Conservation (phyloP, 352 stramenopile genomes). For the Globisporangium okanoganense region DNA sequence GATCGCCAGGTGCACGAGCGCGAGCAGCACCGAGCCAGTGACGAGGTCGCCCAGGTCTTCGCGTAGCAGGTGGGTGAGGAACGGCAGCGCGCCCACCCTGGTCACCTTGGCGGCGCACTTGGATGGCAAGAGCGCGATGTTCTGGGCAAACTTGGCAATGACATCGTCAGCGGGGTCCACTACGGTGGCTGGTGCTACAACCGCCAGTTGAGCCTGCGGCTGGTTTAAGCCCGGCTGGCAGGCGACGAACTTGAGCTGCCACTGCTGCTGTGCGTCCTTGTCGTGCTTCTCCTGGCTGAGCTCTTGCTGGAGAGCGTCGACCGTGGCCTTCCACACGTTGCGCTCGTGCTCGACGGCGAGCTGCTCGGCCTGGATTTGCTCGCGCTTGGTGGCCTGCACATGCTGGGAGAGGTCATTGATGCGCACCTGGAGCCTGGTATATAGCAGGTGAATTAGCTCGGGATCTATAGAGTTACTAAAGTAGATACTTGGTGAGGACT, state of each 20-base stretch:
- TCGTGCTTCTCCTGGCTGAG: slow-evolving; percentile 63
- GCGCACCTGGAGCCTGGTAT: slow-evolving; percentile 48
- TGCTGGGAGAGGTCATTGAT: slow-evolving; percentile 48
- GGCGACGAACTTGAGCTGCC: slow-evolving; percentile 44
- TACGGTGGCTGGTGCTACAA: not conserved
- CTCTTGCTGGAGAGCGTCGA: slow-evolving; percentile 38
- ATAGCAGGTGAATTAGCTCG: too few relatives aligned
- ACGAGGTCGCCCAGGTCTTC: slow-evolving; percentile 57
- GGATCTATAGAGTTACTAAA: not conserved
- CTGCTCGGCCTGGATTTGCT: slow-evolving; percentile 56
- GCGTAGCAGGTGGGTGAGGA: slow-evolving; percentile 51
- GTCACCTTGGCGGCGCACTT: slow-evolving; percentile 35
- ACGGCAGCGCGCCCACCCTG: slow-evolving; percentile 54
- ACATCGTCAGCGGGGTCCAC: slow-evolving; percentile 47
- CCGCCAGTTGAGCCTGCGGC: slow-evolving; percentile 4
- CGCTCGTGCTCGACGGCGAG: slow-evolving; percentile 45
- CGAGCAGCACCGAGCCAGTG: slow-evolving; percentile 62
- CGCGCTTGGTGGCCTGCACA: slow-evolving; percentile 54
- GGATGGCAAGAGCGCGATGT: slow-evolving; percentile 57
- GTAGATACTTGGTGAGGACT: not conserved
- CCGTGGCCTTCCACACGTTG: slow-evolving; percentile 29
- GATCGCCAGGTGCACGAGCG: slow-evolving; percentile 62
- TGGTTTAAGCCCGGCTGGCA: not conserved
- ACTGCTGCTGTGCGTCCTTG: slow-evolving; percentile 62
- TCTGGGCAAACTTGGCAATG: slow-evolving; percentile 70